Percentiles rank a stretch among this genome's conserved stretches.
Conservation (phyloP, 2,329 filamentous ascomycete species). For the Colletotrichum sp. region DNA sequence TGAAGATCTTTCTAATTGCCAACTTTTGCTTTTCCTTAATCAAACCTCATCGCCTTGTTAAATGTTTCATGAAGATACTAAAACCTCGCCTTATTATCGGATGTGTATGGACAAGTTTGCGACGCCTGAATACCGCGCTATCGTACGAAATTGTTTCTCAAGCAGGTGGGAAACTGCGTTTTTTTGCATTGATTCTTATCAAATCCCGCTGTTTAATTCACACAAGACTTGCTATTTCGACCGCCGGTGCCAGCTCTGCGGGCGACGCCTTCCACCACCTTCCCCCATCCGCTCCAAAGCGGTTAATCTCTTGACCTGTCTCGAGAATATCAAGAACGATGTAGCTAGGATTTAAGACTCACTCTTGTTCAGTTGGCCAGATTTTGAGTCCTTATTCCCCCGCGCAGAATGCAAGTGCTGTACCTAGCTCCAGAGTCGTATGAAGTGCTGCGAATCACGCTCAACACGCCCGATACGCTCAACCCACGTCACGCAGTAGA, state of each 20-base stretch:
- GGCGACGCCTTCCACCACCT: not conserved
- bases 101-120: not conserved
- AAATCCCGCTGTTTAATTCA: not conserved
- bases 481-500: not conserved
- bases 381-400: not conserved
- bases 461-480: not conserved
- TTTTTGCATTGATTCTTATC: not conserved
- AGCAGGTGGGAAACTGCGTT: rapidly evolving
- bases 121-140: not conserved
- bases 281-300: not conserved
- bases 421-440: not conserved
- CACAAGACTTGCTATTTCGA: not conserved
- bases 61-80: too few relatives aligned
- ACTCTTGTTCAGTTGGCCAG: not conserved
- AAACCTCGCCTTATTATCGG: not conserved
- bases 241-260: too few relatives aligned
- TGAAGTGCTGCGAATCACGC: too few relatives aligned
- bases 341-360: not conserved
- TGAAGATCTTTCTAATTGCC: not conserved
- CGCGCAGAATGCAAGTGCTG: not conserved
- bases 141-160: too few relatives aligned
- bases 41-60: rapidly evolving
- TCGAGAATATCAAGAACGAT: not conserved
- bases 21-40: not conserved
- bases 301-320: not conserved